A percentile compares a stretch with the other conserved stretches of the same genome.
phyloP scores from a whole-genome alignment of 768 basidiomycete species.

The Termitomyces sp. region DNA sequence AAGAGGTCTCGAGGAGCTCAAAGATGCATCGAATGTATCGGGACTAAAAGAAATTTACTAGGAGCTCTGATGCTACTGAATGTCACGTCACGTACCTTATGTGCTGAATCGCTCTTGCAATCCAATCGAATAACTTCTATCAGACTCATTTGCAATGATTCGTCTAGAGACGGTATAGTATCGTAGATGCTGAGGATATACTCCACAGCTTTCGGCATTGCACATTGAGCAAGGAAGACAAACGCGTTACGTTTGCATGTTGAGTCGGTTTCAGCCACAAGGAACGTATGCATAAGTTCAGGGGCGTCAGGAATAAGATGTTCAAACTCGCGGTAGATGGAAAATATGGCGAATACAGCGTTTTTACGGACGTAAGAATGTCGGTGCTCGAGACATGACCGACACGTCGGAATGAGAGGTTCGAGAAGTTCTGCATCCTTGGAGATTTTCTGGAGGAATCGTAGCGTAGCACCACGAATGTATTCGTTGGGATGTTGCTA shows the following conservation, averaged over 20 bases:
- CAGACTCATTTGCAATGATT: conserved; percentile 91
- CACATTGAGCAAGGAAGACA: conserved; percentile 82
- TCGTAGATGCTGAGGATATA: conserved; percentile 87
- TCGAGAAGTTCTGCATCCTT: conserved; percentile 93
- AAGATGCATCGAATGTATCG: conserved; percentile 93
- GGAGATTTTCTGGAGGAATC: conserved; percentile 93
- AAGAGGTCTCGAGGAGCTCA: conserved; percentile 83
- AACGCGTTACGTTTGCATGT: conserved; percentile 98
- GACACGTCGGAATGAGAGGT: conserved; percentile 90
- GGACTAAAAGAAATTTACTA: conserved; percentile 40
- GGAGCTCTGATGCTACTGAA: conserved; percentile 5
- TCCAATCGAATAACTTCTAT: conserved; percentile 92
- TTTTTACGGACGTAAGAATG: conserved; percentile 98
- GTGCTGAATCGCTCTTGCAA: conserved; percentile 77
- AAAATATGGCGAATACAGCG: conserved; percentile 93
- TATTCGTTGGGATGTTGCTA: conserved; percentile 99
- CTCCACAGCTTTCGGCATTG: conserved; percentile 88
- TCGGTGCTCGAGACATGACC: conserved; percentile 92
- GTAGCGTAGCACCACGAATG: conserved; percentile 95
- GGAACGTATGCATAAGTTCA: conserved; percentile 93
- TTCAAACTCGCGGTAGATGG: conserved; percentile 93
- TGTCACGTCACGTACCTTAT: conserved; percentile 53
- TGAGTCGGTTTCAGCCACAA: conserved; percentile 91
- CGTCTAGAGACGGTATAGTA: conserved; percentile 76
- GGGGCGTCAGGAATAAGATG: conserved; percentile 35